phyloP scores from a whole-genome alignment of 2,329 filamentous ascomycete genomes.

The Talaromyces islandicus region DNA sequence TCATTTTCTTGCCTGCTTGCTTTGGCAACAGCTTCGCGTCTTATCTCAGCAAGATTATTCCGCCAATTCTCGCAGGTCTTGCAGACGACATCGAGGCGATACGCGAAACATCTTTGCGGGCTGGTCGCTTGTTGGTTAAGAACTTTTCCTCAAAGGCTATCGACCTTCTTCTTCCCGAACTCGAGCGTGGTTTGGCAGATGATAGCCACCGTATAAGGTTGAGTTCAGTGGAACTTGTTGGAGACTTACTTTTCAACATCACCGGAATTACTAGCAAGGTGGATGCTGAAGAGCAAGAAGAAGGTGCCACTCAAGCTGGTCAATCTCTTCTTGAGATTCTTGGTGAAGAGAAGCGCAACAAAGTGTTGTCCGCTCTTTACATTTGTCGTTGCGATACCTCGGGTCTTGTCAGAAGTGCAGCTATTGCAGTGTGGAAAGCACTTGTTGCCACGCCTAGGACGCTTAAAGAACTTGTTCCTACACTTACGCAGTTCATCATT shows the following conservation, averaged over 20 bases:
- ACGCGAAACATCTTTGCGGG: constrained; percentile 89
- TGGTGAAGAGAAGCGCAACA: constrained; percentile 93
- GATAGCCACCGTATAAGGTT: constrained; percentile 96
- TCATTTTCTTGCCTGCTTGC: constrained; percentile 97
- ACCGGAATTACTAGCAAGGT: constrained; percentile 82
- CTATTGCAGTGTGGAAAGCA: constrained; percentile 93
- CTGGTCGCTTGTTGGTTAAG: constrained; percentile 91
- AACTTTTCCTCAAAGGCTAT: constrained; percentile 96
- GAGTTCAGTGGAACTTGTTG: constrained; percentile 95
- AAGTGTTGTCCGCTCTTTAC: constrained; percentile 92
- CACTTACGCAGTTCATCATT: constrained; percentile 90
- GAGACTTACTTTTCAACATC: constrained; percentile 94
- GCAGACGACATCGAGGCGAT: constrained; percentile 96
- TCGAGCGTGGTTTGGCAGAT: constrained; percentile 94
- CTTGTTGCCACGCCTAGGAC: constrained; percentile 86
- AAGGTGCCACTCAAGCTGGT: constrained; percentile 74
- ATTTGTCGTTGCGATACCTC: constrained; percentile 97
- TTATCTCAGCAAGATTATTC: constrained; percentile 92
- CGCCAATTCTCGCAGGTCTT: constrained; percentile 85
- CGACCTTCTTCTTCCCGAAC: constrained; percentile 85
- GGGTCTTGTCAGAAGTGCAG: constrained; percentile 79
- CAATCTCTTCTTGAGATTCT: constrained; percentile 91
- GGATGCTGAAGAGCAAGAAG: constrained; percentile 72
- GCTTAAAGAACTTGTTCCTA: constrained; percentile 91
- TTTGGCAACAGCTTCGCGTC: constrained; percentile 98